Evolutionary conservation across 2,329 filamentous ascomycete genomes (phyloP), one percentile per base, ranked within the genome.

Genomic region (Xylaria polymorpha): DNA sequence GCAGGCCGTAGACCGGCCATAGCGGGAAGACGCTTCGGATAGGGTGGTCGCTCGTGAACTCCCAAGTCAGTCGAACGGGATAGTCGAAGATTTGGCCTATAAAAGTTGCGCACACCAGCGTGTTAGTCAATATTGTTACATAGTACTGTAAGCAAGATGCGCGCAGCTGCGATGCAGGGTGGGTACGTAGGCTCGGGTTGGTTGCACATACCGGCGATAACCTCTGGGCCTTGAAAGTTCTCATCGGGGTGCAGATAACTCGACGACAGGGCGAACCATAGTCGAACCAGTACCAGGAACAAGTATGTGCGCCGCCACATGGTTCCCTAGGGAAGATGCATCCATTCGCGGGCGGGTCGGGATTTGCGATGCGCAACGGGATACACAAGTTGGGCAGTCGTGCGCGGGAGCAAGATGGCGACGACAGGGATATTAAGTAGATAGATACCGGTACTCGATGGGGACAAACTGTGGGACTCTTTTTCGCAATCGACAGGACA

Each of bases 231-330:
- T 83, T 99, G 96, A 78, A 99, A 99, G 85, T 98, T 96, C 86
- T 99, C 96, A 83, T 99, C 96, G 5, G 96, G 96, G 81, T 99
- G 96, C 56, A 99, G 88, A 81, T 99, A 99, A 85, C 95, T 98
- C 68, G 96, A 93, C 72, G 92, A 94, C 73, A 98, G 84, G 69
- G 96, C 95, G 80, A 98, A 95, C 88, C 95, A 98, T 78, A 98
- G 87, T 81, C 96, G 92, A 77, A 97, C 89, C 74, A 96, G 85
- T 77, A 97, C 86, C 76, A 99, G 86, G 66, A 97, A 83, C 72
- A 98, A 85, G 82, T 97, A 97, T 71, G 91, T 88, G 81, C 94
- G 91, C 85, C 94, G 90, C 94, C 94, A 97, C 95, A 98, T 98
- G 75, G 75, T 75, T 71, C 60, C 55, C 69, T 61, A 61, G 56